Evolutionary conservation across 1,284 basidiomycete genomes (phyloP).

Genomic region (Ganoderma multipileum): DNA sequence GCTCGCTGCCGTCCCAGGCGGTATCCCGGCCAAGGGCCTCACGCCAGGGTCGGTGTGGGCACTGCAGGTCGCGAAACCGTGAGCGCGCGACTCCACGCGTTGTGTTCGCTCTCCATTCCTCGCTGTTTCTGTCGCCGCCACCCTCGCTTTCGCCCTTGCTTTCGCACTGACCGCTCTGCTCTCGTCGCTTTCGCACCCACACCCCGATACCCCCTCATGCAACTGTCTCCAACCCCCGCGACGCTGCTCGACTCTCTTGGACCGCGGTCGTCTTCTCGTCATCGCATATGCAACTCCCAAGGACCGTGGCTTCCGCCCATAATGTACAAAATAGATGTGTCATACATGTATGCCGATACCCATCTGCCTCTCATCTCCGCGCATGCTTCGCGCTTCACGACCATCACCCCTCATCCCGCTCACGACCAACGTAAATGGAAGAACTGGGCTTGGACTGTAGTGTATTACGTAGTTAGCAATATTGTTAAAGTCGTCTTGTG

Average conservation of each 20-base stretch:
- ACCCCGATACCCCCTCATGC: neutral
- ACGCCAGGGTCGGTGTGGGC: conserved; percentile 33
- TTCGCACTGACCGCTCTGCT: neutral
- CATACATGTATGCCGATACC: conserved; percentile 1
- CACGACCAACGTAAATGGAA: neutral
- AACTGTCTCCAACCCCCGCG: neutral
- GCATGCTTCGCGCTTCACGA: neutral
- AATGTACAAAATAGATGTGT: conserved; percentile 5
- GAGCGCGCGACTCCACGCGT: conserved; percentile 3
- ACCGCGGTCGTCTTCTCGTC: neutral
- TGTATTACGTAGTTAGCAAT: neutral
- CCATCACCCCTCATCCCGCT: neutral
- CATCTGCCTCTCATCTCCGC: neutral
- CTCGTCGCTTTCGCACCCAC: neutral
- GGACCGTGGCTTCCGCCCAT: neutral
- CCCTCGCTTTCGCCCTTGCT: neutral
- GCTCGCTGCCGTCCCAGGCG: conserved; percentile 30
- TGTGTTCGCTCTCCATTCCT: neutral
- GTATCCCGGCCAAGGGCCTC: conserved; percentile 30
- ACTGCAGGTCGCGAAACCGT: conserved; percentile 30
- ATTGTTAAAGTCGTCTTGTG: no score
- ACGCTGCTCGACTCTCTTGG: neutral
- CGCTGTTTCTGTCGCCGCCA: neutral
- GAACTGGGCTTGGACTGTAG: neutral
- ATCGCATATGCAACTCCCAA: conserved; percentile 3